phyloP scores from a whole-genome alignment of 495 filamentous ascomycete genomes.

The Penicillium chermesinum region DNA sequence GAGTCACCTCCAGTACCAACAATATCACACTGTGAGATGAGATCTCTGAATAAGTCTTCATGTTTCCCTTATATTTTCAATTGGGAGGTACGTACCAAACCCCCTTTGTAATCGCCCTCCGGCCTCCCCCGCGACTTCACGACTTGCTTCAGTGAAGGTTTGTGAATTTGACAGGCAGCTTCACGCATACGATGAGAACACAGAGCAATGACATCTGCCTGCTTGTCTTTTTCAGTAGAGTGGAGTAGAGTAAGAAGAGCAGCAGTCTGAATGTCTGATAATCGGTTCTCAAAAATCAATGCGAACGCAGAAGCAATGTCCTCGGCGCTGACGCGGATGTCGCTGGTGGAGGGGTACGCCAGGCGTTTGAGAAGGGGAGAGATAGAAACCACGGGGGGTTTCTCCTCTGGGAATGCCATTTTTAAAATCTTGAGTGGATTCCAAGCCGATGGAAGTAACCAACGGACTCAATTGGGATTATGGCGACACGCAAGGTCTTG shows the following conservation, averaged over 20 bases:
- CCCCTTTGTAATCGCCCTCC: constrained; percentile 67
- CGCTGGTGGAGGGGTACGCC: constrained; percentile 56
- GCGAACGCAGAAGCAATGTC: constrained; percentile 86
- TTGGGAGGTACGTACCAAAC: constrained; percentile 58
- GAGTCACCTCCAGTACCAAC: constrained; percentile 96
- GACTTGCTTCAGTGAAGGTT: constrained; percentile 50
- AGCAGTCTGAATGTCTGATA: constrained; percentile 77
- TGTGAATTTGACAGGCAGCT: constrained; percentile 63
- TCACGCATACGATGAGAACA: constrained; percentile 65
- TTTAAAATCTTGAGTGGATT: not conserved
- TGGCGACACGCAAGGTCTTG: not conserved
- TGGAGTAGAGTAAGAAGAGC: constrained; percentile 83
- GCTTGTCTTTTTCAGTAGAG: constrained; percentile 73
- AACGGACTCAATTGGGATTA: not conserved
- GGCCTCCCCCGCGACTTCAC: constrained; percentile 50
- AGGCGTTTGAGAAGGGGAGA: constrained; percentile 75
- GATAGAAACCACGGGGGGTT: constrained; percentile 58
- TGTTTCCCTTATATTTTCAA: too few relatives aligned
- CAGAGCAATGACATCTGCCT: constrained; percentile 73
- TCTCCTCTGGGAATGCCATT: constrained; percentile 22
- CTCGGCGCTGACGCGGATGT: constrained; percentile 56
- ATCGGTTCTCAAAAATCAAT: constrained; percentile 77
- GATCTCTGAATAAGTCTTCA: too few relatives aligned
- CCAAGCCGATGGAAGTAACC: not conserved
- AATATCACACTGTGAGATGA: constrained; percentile 81